Percentiles rank a stretch among this genome's conserved stretches.
Conservation (phyloP, 1,284 basidiomycete genomes). For the Porodaedalea pini region DNA sequence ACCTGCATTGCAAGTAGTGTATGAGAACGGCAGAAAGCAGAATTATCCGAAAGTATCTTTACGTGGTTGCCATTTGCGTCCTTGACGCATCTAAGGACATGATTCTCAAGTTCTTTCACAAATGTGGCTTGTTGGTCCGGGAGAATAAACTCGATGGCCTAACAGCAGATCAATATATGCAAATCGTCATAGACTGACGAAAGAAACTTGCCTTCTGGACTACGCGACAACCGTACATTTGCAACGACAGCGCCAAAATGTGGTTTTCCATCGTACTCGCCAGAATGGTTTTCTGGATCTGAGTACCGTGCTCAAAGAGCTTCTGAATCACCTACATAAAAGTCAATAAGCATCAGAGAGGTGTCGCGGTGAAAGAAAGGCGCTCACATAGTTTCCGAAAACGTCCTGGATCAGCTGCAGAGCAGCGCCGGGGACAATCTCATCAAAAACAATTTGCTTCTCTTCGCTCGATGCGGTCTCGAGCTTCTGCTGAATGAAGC, state of each 20-base stretch:
- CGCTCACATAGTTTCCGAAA: constrained; percentile 90
- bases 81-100: constrained; percentile 85
- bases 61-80: constrained; percentile 97
- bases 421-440: constrained; percentile 78
- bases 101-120: constrained; percentile 77
- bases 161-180: constrained; percentile 16
- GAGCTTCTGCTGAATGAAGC: constrained; percentile 86
- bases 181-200: constrained; percentile 13
- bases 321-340: constrained; percentile 83
- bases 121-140: constrained; percentile 75
- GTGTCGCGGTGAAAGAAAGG: constrained; percentile 3
- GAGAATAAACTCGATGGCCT: constrained; percentile 84
- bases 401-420: constrained; percentile 88
- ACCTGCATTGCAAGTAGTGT: constrained; percentile 42
- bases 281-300: constrained; percentile 70
- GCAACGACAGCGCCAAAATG: constrained; percentile 75
- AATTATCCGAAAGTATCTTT: constrained; percentile 25
- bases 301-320: constrained; percentile 86
- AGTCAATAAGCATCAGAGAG: constrained; percentile 7
- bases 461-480: constrained; percentile 76
- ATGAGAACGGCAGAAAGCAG: background rate
- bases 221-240: constrained; percentile 97
- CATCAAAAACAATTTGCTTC: constrained; percentile 82
- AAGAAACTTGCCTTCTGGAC: constrained; percentile 67
- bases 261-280: constrained; percentile 78